These are phyloP conservation scores for Amphirosellinia nigrospora DNA, from an alignment of 495 filamentous ascomycete genomes.

Conservation along the genomic window DNA sequence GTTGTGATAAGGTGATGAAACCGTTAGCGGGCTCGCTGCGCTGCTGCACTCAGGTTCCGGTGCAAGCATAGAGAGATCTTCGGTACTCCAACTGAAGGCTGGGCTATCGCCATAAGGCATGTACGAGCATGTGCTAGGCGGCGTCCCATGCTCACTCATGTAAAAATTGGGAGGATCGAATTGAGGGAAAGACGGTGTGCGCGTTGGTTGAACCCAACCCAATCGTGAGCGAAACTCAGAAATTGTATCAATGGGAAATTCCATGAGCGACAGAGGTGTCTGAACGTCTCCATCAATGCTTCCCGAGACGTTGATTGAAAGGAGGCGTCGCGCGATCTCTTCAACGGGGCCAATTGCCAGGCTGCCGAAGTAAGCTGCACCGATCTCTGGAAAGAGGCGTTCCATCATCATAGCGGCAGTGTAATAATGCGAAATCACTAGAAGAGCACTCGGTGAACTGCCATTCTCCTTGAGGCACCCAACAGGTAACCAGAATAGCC, in stretches of 20 bases:
- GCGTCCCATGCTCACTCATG: slow-evolving; percentile 47
- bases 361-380: slow-evolving; percentile 83
- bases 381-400: slow-evolving; percentile 88
- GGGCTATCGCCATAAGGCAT: slow-evolving; percentile 55
- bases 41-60: slow-evolving; percentile 46
- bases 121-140: slow-evolving; percentile 47
- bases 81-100: slow-evolving; percentile 64
- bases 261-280: slow-evolving; percentile 63
- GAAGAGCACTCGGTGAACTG: slow-evolving; percentile 67
- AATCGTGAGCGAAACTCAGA: slow-evolving; percentile 65
- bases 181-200: slow-evolving; percentile 60
- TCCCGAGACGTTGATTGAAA: slow-evolving; percentile 53
- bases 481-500: slow-evolving; percentile 95
- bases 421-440: slow-evolving; percentile 91
- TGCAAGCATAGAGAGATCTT: slow-evolving; percentile 53
- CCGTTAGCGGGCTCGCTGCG: slow-evolving; percentile 55
- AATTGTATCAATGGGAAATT: slow-evolving; percentile 67
- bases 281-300: slow-evolving; percentile 52
- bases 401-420: slow-evolving; percentile 85
- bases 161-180: slow-evolving; percentile 55
- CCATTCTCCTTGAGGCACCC: slow-evolving; percentile 64
- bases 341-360: slow-evolving; percentile 76
- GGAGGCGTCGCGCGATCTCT: slow-evolving; percentile 72
- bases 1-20: slow-evolving; percentile 54
- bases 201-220: slow-evolving; percentile 63